Evolutionary conservation across 1,139 yeast species (phyloP), one percentile per base, ranked within the genome.

Genomic region (Scheffersomyces segobiensis): DNA sequence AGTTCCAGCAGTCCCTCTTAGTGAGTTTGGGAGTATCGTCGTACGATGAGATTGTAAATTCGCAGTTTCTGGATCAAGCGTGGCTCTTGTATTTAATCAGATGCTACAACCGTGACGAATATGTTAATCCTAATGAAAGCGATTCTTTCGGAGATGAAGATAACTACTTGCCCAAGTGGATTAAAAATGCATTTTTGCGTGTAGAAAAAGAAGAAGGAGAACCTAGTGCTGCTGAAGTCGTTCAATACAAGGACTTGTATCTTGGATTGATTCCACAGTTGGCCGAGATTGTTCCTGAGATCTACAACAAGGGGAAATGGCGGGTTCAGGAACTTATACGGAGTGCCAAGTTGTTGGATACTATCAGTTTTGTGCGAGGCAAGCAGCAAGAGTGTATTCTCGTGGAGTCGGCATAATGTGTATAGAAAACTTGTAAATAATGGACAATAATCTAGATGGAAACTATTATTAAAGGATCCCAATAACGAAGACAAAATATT

Each of bases 1-100:
- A 71, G 50, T 87, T 88, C 64, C 83, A 83, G 42, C 84, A 84
- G 61, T 80, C 90, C 2, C 71, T 89, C 46, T 70, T 86, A 21
- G 70, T 87, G 20, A 75, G 84, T 1, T 80, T 87, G 65, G 93
- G 92, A 5, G 80, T 86, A 12, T 71, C 82, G 2, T 76, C 80
- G 18, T 87, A 81, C 64, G 87, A 85, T 12, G 84, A 83, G 50
- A 66, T 88, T 18, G 66, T 82, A 1, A 77, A 78, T 8, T 68
- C 77, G 50, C 78, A 80, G 55, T 77, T 86, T 54, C 77, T 85
- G 60, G 88, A 87, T 62, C 89, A 87, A 64, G 82, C 85, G 5
- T 77, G 90, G 74, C 70, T 88, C 18, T 70, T 89, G 52, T 89
- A 88, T 84, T 75, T 89, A 42, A 84, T 89, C 53, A 77, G 93